Base-by-base conservation (phyloP, 2,329 filamentous ascomycete species). In the Thelonectria discophora region DNA sequence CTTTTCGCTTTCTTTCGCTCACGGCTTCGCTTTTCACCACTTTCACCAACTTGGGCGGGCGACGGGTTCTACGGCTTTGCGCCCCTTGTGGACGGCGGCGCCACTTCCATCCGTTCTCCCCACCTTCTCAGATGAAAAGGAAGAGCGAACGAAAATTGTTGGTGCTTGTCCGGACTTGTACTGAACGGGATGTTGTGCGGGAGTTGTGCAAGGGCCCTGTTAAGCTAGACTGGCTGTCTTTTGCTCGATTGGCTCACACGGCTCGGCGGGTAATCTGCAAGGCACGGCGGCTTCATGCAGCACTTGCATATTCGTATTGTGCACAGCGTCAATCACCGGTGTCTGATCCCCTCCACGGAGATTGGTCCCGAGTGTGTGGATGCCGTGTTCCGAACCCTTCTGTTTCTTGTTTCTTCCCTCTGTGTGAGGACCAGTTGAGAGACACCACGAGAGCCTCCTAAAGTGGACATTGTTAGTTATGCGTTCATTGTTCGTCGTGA, bases 1-100 rank as follows among this genome's bases (percentile, higher is more conserved):
- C 27, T 24, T 24, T 24, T 24, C 6, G 21, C 27, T 30, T 30
- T 30, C 27, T 7, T 8, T 30, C 27, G 27, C 27, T 30, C 27
- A 30, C 27, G 27, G 27, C 27, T 30, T 30, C 27, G 27, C 27
- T 30, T 30, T 30, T 30, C 27, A 30, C 27, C 27, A 30, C 27
- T 30, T 37, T 24, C 21, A 24, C 21, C 21, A 24, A n/a, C n/a
- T n/a, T n/a, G n/a, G 21, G 3, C 21, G 34, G 34, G 12, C 40
- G 53, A 18, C 34, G 9, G 39, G 43, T 32, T 56, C 9, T 56
- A 39, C 21, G 21, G 21, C 21, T 24, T 24, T 24, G 21, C 21
- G 6, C 52, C 58, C 48, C 32, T 60, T 55, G 32, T 47, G 55
- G 58, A 43, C 40, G 21, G 9, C 54, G 54, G 54, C 46, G 54